These are phyloP conservation scores for Solanum dulcamara DNA, from an alignment of 257 asterid genomes.

Conservation along the genomic window DNA sequence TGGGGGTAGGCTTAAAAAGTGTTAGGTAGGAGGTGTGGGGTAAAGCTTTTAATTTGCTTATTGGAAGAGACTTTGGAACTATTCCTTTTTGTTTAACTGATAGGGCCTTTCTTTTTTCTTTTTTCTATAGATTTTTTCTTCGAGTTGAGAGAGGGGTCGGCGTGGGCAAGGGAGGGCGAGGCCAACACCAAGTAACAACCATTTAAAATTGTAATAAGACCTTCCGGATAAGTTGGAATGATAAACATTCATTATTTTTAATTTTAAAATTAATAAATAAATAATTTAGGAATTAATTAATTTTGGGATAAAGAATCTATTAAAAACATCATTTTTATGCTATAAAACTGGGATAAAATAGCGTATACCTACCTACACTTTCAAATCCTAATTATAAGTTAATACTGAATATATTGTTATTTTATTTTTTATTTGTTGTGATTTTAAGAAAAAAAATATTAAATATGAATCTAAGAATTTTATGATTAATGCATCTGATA, in stretches of 20 bases:
- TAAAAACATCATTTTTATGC: too few relatives aligned
- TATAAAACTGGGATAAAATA: too few relatives aligned
- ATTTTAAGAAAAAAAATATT: background rate
- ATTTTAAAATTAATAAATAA: too few relatives aligned
- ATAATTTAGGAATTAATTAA: too few relatives aligned
- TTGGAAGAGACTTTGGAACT: background rate
- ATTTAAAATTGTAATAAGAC: background rate
- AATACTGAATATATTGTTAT: too few relatives aligned
- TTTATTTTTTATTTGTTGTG: too few relatives aligned
- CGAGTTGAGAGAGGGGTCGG: background rate
- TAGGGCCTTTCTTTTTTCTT: background rate
- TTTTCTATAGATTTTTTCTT: background rate
- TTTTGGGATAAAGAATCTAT: too few relatives aligned
- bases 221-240: too few relatives aligned
- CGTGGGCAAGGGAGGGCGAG: background rate
- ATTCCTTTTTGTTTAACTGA: conserved; percentile 16
- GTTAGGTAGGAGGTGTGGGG: background rate
- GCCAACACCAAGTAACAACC: background rate
- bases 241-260: too few relatives aligned
- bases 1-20: background rate
- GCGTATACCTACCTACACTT: too few relatives aligned
- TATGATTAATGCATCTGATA: background rate
- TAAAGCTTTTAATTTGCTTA: conserved; percentile 4
- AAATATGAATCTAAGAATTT: background rate
- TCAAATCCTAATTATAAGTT: too few relatives aligned